Evolutionary conservation across 768 basidiomycete genomes (phyloP).

Genomic region (Suillus americanus): DNA sequence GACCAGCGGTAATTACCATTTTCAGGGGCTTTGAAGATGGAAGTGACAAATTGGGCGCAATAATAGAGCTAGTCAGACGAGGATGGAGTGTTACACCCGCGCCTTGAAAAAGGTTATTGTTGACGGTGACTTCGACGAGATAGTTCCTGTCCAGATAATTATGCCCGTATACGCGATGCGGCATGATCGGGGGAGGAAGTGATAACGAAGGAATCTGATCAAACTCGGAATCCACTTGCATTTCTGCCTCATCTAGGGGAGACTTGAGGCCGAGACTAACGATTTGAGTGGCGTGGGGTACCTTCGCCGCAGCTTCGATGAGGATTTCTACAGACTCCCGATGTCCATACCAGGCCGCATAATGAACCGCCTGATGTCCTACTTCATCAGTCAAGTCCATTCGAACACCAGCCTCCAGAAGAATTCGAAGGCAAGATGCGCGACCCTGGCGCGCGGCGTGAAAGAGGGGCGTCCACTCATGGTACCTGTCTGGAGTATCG

Average conservation of each 20-base stretch:
- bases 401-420: constrained; percentile 78
- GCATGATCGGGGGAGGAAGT: constrained; percentile 97
- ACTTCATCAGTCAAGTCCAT: constrained; percentile 82
- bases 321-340: constrained; percentile 64
- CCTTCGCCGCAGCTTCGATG: constrained; percentile 37
- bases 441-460: constrained; percentile 92
- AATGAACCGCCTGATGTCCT: constrained; percentile 83
- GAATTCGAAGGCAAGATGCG: constrained; percentile 66
- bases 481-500: constrained; percentile 92
- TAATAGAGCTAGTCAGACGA: constrained; percentile 67
- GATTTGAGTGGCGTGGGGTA: constrained; percentile 15
- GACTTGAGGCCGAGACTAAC: constrained; percentile 14
- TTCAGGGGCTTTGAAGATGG: constrained; percentile 81
- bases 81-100: constrained; percentile 63
- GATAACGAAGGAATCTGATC: constrained; percentile 95
- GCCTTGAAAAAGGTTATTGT: constrained; percentile 43
- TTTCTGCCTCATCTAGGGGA: constrained; percentile 28
- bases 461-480: constrained; percentile 97
- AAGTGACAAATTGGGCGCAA: constrained; percentile 64
- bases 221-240: constrained; percentile 63
- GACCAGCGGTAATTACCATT: constrained; percentile 90
- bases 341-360: constrained; percentile 96
- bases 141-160: constrained; percentile 87
- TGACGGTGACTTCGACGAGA: constrained; percentile 85
- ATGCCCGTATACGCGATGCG: constrained; percentile 96